A percentile compares a stretch with the other conserved stretches of the same genome.
phyloP scores from a whole-genome alignment of 2,329 filamentous ascomycete genomes.

The Aspergillus novoparasiticus region DNA sequence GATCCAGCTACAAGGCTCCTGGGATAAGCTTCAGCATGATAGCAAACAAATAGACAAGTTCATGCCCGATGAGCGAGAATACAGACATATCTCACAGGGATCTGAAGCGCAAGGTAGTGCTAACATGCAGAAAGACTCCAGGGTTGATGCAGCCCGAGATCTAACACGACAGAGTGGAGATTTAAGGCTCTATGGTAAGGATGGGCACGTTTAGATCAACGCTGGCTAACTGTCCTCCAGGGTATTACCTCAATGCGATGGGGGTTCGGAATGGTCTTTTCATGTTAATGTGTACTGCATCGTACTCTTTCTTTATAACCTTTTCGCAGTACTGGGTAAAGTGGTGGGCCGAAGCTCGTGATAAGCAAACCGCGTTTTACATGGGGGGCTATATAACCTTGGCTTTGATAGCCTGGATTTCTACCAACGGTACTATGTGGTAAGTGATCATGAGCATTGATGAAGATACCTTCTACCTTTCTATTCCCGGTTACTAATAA shows the following conservation, averaged over 20 bases:
- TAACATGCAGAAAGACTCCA: neutral
- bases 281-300: neutral
- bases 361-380: neutral
- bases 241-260: slow-evolving; percentile 1
- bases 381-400: neutral
- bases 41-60: neutral
- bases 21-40: neutral
- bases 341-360: neutral
- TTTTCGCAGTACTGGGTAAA: slow-evolving; percentile 2
- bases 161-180: neutral
- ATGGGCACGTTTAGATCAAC: too few species aligned
- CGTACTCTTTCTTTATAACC: slow-evolving; percentile 7
- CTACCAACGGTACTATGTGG: neutral
- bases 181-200: neutral
- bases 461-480: too few species aligned
- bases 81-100: neutral
- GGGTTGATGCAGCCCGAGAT: neutral
- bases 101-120: neutral
- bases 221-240: neutral
- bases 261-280: neutral
- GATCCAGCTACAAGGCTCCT: neutral
- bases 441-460: neutral
- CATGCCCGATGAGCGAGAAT: neutral
- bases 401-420: neutral
- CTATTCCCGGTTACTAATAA: neutral